Percentiles rank a stretch among this genome's conserved stretches.
Evolutionary conservation across 768 basidiomycete genomes (phyloP).

Genomic region (Heimioporus sp.): DNA sequence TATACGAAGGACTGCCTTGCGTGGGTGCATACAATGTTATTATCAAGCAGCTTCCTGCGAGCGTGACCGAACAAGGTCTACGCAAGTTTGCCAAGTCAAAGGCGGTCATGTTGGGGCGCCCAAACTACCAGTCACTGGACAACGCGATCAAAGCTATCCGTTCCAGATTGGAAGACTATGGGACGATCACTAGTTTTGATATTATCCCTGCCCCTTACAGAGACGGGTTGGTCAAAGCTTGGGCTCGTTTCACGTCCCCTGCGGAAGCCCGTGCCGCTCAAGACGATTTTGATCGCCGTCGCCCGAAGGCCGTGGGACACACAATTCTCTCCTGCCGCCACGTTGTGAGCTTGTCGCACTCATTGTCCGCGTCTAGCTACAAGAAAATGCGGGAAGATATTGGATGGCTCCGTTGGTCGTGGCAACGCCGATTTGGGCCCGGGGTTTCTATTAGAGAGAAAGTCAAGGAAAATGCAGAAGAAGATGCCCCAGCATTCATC

Average conservation of each 20-base stretch:
- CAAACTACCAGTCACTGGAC: constrained; percentile 40
- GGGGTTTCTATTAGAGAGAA: constrained; percentile 30
- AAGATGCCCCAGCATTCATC: constrained; percentile 33
- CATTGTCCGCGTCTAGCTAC: constrained; percentile 38
- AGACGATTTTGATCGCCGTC: constrained; percentile 44
- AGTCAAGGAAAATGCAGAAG: constrained; percentile 4
- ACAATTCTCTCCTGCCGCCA: constrained; percentile 52
- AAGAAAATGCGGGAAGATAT: constrained; percentile 45
- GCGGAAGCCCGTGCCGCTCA: constrained; percentile 53
- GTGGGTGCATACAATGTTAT: constrained; percentile 61
- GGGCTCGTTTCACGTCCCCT: constrained; percentile 53
- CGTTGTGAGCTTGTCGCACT: constrained; percentile 49
- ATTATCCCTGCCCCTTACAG: constrained; percentile 49
- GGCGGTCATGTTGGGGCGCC: constrained; percentile 50
- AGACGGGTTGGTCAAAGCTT: constrained; percentile 48
- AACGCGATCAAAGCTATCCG: constrained; percentile 38
- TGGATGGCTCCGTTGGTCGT: constrained; percentile 38
- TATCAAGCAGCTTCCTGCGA: constrained; percentile 52
- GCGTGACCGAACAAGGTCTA: constrained; percentile 40
- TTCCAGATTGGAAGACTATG: constrained; percentile 36
- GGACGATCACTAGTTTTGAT: constrained; percentile 42
- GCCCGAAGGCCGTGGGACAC: constrained; percentile 44
- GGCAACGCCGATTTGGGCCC: constrained; percentile 30
- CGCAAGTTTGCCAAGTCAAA: constrained; percentile 45
- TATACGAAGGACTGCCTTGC: constrained; percentile 58